Evolutionary conservation across 768 basidiomycete genomes (phyloP).

Genomic region (Phylloporus arenicola): DNA sequence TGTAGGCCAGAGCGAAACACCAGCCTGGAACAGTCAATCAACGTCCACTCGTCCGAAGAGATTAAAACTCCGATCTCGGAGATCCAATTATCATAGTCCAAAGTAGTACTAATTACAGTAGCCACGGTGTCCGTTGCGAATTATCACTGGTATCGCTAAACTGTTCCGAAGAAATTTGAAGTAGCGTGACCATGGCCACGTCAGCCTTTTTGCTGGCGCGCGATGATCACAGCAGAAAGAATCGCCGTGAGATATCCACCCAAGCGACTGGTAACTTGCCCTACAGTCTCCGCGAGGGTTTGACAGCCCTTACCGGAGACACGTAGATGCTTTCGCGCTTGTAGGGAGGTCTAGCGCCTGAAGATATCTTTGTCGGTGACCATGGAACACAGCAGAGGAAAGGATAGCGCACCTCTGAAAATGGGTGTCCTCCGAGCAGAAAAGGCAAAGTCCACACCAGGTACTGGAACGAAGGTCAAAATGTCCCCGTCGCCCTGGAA

Average conservation of each 20-base stretch:
- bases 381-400: not conserved
- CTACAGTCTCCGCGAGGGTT: constrained; percentile 20
- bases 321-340: constrained; percentile 8
- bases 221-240: not conserved
- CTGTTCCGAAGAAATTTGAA: no score
- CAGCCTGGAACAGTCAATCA: constrained; percentile 28
- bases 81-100: not conserved
- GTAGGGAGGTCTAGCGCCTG: not conserved
- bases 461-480: not conserved
- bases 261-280: not conserved
- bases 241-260: not conserved
- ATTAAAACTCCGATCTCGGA: constrained; percentile 22
- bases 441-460: constrained; percentile 4
- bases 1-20: constrained; percentile 29
- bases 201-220: not conserved
- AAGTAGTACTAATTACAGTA: not conserved
- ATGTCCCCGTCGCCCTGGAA: not conserved
- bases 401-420: constrained; percentile 1
- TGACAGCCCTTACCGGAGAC: constrained; percentile 2
- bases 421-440: not conserved
- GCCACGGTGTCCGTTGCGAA: no score
- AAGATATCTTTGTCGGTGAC: not conserved
- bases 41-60: constrained; percentile 9
- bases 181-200: not conserved
- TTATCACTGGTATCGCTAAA: not conserved